Base-by-base conservation (phyloP, 1,284 basidiomycete genomes). In the Cryptococcus sp. region DNA sequence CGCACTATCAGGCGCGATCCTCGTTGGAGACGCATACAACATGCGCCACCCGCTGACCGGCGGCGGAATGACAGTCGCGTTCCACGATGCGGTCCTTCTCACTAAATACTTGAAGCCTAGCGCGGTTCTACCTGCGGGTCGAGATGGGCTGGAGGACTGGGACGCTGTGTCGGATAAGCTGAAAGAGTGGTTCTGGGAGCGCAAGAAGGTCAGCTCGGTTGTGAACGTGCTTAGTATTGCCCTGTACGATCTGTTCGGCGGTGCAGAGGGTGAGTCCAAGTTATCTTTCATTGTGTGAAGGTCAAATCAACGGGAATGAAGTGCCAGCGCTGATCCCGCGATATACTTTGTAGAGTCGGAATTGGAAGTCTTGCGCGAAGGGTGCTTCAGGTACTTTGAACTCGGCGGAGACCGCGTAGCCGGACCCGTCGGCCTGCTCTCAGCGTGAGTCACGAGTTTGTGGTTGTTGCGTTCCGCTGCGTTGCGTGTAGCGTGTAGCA, bases 11-110 rank as follows among this genome's bases (percentile, higher is more conserved):
- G 93, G 94, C 20, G 87, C 88, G 8, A 83, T 99, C 63, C 85
- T 99, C 57, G 83, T 97, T 44, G 96, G 96, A 5, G 96, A 99
- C 76, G 88, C 95, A 1, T 95, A 93, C 89, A 99, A 99, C 77
- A 99, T 99, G 94, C 89, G 96, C 1, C 96, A 99, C 78, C 95
- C 96, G 0, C 83, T 99, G 13, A 99, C 95, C 0, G 96, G 96
- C 11, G 95, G 92, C 19, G 93, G 93, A 6, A 97, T 97, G 93
- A 93, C 91, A 1, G 93, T 95, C 46, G 92, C 91, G 1, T 82
- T 96, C 56, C 84, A 87, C 72, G 93, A 96, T 67, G 88, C 89
- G 16, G 87, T 92, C 17, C 72, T 90, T 20, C 82, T 96, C 10
- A 83, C 86, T 0, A 80, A 85, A 27, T 80, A 90, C 59, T 80